Evolutionary conservation across 2,329 filamentous ascomycete species (phyloP).

Genomic region (Arthrobotrys sphaeroides): DNA sequence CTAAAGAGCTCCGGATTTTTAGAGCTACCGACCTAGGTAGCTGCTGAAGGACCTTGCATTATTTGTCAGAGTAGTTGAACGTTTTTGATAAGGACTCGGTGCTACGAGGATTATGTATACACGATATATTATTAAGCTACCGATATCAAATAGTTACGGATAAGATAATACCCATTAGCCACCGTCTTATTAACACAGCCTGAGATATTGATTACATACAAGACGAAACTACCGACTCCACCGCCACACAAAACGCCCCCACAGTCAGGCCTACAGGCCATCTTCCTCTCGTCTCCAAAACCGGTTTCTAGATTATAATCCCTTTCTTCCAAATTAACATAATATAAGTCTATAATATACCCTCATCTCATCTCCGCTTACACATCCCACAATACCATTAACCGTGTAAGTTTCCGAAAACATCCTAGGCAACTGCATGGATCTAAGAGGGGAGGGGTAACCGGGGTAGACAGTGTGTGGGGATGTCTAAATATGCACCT

Average conservation of each 20-base stretch:
- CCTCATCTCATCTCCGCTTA: constrained; percentile 9
- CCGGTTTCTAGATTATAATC: constrained; percentile 7
- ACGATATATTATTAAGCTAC: neutral
- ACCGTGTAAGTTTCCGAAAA: constrained; percentile 11
- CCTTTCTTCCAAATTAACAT: neutral
- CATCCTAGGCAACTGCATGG: constrained; percentile 6
- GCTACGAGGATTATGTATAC: no score
- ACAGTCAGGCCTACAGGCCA: neutral
- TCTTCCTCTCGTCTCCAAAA: constrained; percentile 20
- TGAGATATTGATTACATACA: no score
- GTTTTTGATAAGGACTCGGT: no score
- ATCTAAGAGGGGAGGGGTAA: neutral
- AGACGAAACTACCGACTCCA: constrained; percentile 8
- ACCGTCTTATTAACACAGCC: neutral
- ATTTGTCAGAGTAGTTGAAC: neutral
- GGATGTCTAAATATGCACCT: neutral
- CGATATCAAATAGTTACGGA: neutral
- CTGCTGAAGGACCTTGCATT: neutral
- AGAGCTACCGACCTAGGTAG: no score
- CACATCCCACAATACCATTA: neutral
- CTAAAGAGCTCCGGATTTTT: no score
- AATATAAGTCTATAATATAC: neutral
- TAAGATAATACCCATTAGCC: neutral
- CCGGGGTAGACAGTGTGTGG: neutral
- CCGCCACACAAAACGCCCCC: neutral